Conservation (phyloP, 2,329 filamentous ascomycete species). For the Aspergillus texensis region DNA sequence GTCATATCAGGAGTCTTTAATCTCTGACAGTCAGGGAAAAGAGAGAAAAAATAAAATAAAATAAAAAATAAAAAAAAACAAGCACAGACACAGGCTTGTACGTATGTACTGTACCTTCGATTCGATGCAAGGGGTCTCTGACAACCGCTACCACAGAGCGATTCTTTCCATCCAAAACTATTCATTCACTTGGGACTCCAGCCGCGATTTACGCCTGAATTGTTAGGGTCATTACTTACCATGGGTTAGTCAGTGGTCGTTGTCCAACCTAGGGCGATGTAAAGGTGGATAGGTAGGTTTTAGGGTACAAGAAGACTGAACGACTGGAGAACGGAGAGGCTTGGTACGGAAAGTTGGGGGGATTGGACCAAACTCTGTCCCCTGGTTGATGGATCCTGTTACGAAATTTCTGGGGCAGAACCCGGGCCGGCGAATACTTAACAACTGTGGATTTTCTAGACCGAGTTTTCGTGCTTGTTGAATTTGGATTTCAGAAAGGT, state of each 20-base stretch:
- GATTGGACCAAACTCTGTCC: constrained; percentile 16
- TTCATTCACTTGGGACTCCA: background rate
- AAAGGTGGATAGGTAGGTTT: constrained; percentile 7
- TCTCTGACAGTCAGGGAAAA: background rate
- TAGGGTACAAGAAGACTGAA: constrained; percentile 11
- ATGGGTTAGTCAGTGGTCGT: background rate
- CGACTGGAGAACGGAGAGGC: constrained; percentile 7
- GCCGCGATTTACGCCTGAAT: constrained; percentile 15
- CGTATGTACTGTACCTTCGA: background rate
- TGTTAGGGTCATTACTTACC: constrained; percentile 1
- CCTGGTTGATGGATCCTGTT: constrained; percentile 22
- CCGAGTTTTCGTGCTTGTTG: constrained; percentile 6
- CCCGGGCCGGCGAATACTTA: constrained; percentile 19
- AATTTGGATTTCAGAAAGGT: background rate
- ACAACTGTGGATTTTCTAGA: constrained; percentile 8
- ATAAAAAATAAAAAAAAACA: background rate
- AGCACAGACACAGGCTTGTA: background rate
- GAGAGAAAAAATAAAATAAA: background rate
- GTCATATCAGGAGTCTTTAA: background rate
- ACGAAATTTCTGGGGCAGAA: constrained; percentile 27
- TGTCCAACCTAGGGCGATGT: background rate
- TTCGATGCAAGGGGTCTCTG: background rate
- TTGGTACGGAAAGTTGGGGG: constrained; percentile 14
- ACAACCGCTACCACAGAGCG: background rate
- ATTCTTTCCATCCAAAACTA: background rate